A percentile compares a stretch with the other conserved stretches of the same genome.
These are phyloP conservation scores for Ceratocystis harringtonii DNA, from an alignment of 2,329 filamentous ascomycete species.

Conservation along the genomic window DNA sequence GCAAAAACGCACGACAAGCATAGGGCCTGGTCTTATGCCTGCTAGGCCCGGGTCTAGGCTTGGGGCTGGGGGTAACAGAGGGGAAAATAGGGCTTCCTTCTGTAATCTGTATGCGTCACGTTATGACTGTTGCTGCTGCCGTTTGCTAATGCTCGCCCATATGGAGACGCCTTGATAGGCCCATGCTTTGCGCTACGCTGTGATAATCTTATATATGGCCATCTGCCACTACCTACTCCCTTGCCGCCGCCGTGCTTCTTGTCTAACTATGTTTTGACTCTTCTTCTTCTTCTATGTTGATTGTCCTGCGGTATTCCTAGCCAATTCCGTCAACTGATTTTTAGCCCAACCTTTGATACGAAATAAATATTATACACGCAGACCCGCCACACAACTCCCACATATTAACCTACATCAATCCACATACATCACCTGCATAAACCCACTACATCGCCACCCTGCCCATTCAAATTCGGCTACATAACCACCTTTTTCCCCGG, in stretches of 20 bases:
- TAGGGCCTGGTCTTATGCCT: background rate
- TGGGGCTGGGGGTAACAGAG: background rate
- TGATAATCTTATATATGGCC: background rate
- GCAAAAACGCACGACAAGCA: background rate
- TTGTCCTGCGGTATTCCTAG: no score
- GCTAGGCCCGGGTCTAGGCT: background rate
- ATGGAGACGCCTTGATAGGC: background rate
- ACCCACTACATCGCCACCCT: no score
- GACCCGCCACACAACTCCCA: no score
- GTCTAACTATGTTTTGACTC: background rate
- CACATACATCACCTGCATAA: no score
- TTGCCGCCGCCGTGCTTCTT: background rate
- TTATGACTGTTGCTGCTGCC: background rate
- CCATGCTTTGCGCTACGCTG: background rate
- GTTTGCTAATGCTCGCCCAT: no score
- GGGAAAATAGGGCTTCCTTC: background rate
- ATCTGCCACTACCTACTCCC: background rate
- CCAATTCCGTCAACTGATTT: no score
- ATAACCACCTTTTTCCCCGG: background rate
- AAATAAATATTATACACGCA: no score
- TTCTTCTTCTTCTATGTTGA: background rate
- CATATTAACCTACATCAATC: no score
- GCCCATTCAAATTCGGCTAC: no score
- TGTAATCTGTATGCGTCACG: constrained; percentile 1
- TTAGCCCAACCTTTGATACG: no score